A percentile compares a stretch with the other conserved stretches of the same genome.
These are phyloP conservation scores for Tulasnella sp. DNA, from an alignment of 768 basidiomycete species.

Conservation along the genomic window DNA sequence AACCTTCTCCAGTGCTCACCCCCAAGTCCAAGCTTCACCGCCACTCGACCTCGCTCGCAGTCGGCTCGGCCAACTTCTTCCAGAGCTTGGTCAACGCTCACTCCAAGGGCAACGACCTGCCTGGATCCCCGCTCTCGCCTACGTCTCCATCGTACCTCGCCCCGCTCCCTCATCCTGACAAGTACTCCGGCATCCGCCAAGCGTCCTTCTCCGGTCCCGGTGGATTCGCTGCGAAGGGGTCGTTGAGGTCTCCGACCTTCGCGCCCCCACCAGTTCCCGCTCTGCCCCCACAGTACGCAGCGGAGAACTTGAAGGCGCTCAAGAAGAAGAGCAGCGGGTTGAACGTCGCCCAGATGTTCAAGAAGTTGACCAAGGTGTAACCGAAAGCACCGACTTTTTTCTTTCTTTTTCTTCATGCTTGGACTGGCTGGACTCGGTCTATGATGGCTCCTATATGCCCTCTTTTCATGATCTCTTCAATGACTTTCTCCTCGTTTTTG, in stretches of 20 bases:
- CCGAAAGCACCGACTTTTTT: not conserved
- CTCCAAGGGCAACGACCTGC: not conserved
- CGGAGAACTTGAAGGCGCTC: constrained; percentile 5
- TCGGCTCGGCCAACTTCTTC: constrained; percentile 25
- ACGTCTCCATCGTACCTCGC: constrained; percentile 14
- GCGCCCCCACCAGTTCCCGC: constrained; percentile 4
- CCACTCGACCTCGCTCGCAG: constrained; percentile 23
- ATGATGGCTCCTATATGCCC: not conserved
- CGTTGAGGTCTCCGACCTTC: not conserved
- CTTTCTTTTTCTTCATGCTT: not conserved
- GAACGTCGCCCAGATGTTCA: constrained; percentile 24
- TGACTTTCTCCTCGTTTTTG: not conserved
- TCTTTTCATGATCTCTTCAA: not conserved
- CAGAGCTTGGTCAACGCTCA: not conserved
- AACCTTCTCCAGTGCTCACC: not conserved
- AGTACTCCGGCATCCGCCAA: constrained; percentile 25
- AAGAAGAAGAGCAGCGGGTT: constrained; percentile 24
- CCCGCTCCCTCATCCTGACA: constrained; percentile 6
- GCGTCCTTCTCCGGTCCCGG: constrained; percentile 15
- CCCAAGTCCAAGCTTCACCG: constrained; percentile 21
- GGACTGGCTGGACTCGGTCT: constrained; percentile 13
- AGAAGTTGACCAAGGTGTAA: constrained; percentile 22
- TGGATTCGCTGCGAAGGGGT: not conserved
- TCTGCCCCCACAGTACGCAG: not conserved
- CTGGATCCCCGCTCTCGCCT: not conserved